phyloP scores from a whole-genome alignment of 305 asterid species.

The Fraxinus platypoda region DNA sequence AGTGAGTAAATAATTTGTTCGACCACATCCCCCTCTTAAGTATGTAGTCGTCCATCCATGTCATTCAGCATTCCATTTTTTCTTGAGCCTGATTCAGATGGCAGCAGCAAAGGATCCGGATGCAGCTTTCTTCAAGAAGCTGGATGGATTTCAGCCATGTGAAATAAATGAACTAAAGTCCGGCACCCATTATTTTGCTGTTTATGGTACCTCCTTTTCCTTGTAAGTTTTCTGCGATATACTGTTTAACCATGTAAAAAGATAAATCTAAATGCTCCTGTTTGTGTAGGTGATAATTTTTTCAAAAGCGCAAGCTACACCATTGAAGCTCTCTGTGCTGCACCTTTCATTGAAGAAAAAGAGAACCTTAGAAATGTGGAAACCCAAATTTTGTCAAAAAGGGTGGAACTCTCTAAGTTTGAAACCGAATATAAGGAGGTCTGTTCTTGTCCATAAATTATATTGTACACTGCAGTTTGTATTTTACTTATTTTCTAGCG shows the following conservation, averaged over 20 bases:
- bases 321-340: constrained; percentile 76
- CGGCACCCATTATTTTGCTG: constrained; percentile 82
- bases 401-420: constrained; percentile 82
- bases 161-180: constrained; percentile 90
- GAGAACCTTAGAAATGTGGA: constrained; percentile 76
- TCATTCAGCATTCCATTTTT: constrained; percentile 18
- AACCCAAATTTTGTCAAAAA: constrained; percentile 78
- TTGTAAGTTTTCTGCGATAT: constrained; percentile 15
- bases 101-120: constrained; percentile 78
- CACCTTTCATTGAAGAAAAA: constrained; percentile 67
- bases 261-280: constrained; percentile 22
- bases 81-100: constrained; percentile 39
- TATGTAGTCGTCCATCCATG: constrained; percentile 6
- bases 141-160: constrained; percentile 93
- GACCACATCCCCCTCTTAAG: too few relatives aligned
- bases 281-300: constrained; percentile 81
- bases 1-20: constrained; percentile 45
- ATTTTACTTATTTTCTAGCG: constrained; percentile 21
- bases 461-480: background rate
- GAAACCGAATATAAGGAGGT: constrained; percentile 97
- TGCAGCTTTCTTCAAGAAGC: constrained; percentile 84
- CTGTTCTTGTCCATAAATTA: background rate
- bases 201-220: constrained; percentile 63
- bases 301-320: constrained; percentile 80
- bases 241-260: constrained; percentile 1